phyloP scores from a whole-genome alignment of 176 grass and related monocot genomes.

The Phoenix dactylifera region DNA sequence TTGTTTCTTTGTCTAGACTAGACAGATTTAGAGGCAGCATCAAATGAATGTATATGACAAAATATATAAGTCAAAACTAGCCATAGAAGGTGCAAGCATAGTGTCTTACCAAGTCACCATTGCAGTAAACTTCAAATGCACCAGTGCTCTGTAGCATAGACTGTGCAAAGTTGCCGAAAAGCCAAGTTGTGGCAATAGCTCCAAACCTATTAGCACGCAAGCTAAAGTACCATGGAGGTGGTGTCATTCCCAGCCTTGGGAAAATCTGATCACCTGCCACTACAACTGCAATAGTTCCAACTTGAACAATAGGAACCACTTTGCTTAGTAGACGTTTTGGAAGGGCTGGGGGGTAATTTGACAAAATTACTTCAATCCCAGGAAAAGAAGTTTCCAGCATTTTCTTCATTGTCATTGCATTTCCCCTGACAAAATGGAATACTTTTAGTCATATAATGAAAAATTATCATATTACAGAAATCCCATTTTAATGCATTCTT shows the following conservation, averaged over 20 bases:
- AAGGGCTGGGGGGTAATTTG: conserved; percentile 86
- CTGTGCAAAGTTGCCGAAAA: conserved; percentile 82
- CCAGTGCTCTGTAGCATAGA: conserved; percentile 87
- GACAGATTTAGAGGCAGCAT: too few species aligned
- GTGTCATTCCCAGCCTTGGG: conserved; percentile 82
- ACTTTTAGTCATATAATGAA: background rate
- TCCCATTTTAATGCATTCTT: too few species aligned
- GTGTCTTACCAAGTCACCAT: conserved; percentile 74
- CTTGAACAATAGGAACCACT: conserved; percentile 74
- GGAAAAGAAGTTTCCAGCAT: conserved; percentile 83
- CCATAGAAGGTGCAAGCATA: too few species aligned
- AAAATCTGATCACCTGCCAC: conserved; percentile 94
- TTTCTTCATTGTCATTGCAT: conserved; percentile 72
- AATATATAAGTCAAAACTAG: too few species aligned
- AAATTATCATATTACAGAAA: background rate
- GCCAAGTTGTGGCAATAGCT: conserved; percentile 82
- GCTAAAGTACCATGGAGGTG: conserved; percentile 73
- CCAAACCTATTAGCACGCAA: conserved; percentile 95
- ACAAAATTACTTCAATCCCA: conserved; percentile 63
- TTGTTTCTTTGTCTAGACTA: too few species aligned
- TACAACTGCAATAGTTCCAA: conserved; percentile 73
- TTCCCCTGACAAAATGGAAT: conserved; percentile 57
- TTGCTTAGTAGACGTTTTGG: conserved; percentile 78
- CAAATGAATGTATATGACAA: too few species aligned
- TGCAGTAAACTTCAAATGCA: conserved; percentile 95